Percentiles rank a stretch among this genome's conserved stretches.
phyloP scores from a whole-genome alignment of 495 filamentous ascomycete genomes.

The Penicillium riverlandense region DNA sequence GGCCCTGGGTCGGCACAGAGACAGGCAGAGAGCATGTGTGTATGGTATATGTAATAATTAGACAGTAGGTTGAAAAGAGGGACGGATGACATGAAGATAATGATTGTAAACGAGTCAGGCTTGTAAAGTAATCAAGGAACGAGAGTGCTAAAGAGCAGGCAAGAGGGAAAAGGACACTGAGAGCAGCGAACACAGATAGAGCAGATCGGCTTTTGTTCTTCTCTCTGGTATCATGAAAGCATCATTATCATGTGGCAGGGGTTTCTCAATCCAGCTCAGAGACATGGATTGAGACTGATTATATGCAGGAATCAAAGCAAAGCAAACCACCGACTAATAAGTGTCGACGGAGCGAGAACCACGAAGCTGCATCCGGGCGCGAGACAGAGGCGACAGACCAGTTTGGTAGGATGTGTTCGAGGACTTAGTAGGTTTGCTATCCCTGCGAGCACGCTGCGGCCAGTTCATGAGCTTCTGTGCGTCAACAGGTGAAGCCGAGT shows the following conservation, averaged over 20 bases:
- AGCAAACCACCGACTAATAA: conserved; percentile 1
- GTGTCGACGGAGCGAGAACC: conserved; percentile 17
- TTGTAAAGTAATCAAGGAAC: neutral
- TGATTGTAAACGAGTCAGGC: neutral
- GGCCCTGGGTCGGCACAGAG: too few relatives aligned
- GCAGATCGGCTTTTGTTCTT: conserved; percentile 7
- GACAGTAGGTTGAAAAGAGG: neutral
- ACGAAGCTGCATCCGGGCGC: conserved; percentile 19
- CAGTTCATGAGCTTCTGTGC: conserved; percentile 31
- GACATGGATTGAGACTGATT: too few relatives aligned
- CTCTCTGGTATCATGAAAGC: conserved; percentile 12
- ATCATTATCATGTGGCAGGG: conserved; percentile 15
- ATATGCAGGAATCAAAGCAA: too few relatives aligned
- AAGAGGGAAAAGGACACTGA: neutral
- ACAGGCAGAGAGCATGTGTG: neutral
- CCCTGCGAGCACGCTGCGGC: conserved; percentile 16
- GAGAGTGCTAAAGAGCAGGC: neutral
- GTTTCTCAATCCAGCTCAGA: neutral
- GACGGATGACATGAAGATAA: neutral
- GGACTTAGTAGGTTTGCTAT: neutral
- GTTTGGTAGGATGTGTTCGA: conserved; percentile 5
- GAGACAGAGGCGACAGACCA: conserved; percentile 15
- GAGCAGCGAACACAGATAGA: conserved; percentile 2
- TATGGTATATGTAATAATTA: neutral
- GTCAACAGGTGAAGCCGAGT: conserved; percentile 17